A percentile compares a stretch with the other conserved stretches of the same genome.
Conservation (phyloP, 371 early-diverging fungal species). For the Circinella umbellata region DNA sequence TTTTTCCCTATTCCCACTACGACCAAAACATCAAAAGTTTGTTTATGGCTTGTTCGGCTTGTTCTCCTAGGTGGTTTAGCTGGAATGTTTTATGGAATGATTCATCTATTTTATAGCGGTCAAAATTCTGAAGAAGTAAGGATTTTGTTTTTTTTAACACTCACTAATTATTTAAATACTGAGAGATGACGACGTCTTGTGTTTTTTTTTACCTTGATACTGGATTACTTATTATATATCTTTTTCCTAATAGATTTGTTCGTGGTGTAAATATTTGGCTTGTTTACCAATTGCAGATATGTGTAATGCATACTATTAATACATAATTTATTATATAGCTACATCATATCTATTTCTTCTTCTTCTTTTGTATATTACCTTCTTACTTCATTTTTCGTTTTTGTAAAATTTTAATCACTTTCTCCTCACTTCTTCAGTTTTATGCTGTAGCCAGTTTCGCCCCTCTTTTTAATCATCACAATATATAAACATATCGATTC, state of each 20-base stretch:
- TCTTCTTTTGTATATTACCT: neutral
- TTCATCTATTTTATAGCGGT: conserved; percentile 16
- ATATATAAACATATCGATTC: too few species aligned
- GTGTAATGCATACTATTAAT: conserved; percentile 15
- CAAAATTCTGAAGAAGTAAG: conserved; percentile 35
- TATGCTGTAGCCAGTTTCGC: too few species aligned
- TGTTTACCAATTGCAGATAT: conserved; percentile 24
- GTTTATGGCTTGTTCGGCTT: conserved; percentile 29
- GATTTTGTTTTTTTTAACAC: neutral
- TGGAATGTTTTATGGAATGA: conserved; percentile 18
- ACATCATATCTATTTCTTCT: too few species aligned
- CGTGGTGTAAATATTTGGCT: conserved; percentile 22
- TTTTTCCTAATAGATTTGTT: conserved; percentile 13
- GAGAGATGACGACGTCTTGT: neutral
- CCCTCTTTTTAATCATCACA: too few species aligned
- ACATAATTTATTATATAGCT: neutral
- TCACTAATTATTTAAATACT: too few species aligned
- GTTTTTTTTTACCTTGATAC: neutral
- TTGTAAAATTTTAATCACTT: too few species aligned
- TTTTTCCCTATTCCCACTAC: conserved; percentile 33
- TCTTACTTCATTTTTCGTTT: neutral
- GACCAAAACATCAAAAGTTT: conserved; percentile 31
- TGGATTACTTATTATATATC: neutral
- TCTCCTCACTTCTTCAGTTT: too few species aligned
- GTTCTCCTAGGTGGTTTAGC: conserved; percentile 20